These are phyloP conservation scores for Salix exigua DNA, from an alignment of 345 rosid species.

Conservation along the genomic window DNA sequence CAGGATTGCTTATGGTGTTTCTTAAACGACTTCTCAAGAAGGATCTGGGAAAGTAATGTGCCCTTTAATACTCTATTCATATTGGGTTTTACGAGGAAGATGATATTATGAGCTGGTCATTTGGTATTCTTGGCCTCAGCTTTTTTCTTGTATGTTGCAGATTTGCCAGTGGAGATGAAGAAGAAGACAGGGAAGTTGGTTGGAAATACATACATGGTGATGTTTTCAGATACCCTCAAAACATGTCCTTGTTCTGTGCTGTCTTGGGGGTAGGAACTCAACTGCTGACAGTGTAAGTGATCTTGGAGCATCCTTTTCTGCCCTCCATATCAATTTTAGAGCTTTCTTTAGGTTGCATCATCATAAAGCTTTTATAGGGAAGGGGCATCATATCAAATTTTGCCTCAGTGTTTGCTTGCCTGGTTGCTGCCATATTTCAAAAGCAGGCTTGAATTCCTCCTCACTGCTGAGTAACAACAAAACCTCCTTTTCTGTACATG, in stretches of 20 bases:
- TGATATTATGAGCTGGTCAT: neutral
- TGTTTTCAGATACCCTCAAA: conserved; percentile 60
- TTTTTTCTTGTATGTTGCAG: conserved; percentile 29
- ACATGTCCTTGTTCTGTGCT: conserved; percentile 66
- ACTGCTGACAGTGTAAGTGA: conserved; percentile 62
- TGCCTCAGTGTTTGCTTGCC: neutral
- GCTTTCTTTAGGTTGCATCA: neutral
- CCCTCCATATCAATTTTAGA: neutral
- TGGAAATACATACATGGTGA: conserved; percentile 80
- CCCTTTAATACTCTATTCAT: conserved; percentile 3
- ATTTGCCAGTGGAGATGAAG: conserved; percentile 59
- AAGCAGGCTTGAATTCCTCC: neutral
- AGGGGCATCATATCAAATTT: neutral
- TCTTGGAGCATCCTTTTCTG: conserved; percentile 7
- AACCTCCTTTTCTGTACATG: neutral
- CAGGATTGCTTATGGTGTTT: conserved; percentile 54
- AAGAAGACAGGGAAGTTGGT: conserved; percentile 68
- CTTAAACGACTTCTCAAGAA: conserved; percentile 62
- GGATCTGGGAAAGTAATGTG: conserved; percentile 56
- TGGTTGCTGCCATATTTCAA: neutral
- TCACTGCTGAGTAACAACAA: neutral
- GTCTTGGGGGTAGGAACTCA: conserved; percentile 77
- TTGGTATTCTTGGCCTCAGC: conserved; percentile 6
- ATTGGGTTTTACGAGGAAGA: neutral
- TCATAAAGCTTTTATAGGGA: neutral